Conservation (phyloP, 1,284 basidiomycete species). For the Volvariella volvacea region DNA sequence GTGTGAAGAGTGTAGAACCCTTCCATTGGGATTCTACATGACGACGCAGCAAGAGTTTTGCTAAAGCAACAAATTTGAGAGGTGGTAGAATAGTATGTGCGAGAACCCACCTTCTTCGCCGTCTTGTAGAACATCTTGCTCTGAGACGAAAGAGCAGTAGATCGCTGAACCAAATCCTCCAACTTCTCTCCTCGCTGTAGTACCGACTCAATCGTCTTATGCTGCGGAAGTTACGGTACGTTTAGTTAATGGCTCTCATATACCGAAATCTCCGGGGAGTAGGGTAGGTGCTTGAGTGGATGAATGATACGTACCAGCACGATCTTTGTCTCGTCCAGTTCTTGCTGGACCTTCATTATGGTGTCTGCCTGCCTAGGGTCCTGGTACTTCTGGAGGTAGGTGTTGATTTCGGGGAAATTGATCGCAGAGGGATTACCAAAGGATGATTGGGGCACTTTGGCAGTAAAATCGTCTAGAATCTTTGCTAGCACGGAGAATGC, state of each 20-base stretch:
- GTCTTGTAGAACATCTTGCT: slow-evolving; percentile 96
- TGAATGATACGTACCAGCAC: slow-evolving; percentile 61
- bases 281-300: slow-evolving; percentile 6
- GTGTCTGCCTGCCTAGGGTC: slow-evolving; percentile 97
- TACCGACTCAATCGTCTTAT: slow-evolving; percentile 99
- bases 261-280: too few species aligned
- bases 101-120: slow-evolving; percentile 71
- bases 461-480: slow-evolving; percentile 87
- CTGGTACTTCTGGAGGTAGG: slow-evolving; percentile 91
- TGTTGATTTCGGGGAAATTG: slow-evolving; percentile 67
- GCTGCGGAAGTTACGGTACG: slow-evolving; percentile 39
- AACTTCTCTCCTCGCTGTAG: slow-evolving; percentile 96
- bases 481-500: slow-evolving; percentile 96
- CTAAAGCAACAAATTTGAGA: slow-evolving; percentile 16
- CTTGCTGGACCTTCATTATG: slow-evolving; percentile 98
- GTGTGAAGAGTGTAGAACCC: slow-evolving; percentile 3
- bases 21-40: slow-evolving; percentile 28
- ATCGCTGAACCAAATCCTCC: slow-evolving; percentile 94
- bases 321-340: slow-evolving; percentile 99
- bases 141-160: slow-evolving; percentile 84
- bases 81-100: slow-evolving; percentile 2
- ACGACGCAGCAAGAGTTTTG: slow-evolving; percentile 56
- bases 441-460: slow-evolving; percentile 69
- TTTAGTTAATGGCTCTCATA: slow-evolving; percentile 4
- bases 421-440: slow-evolving; percentile 59